Percentiles rank a stretch among this genome's conserved stretches.
Evolutionary conservation across 768 basidiomycete genomes (phyloP).

Genomic region (Rhizopogon salebrosus): DNA sequence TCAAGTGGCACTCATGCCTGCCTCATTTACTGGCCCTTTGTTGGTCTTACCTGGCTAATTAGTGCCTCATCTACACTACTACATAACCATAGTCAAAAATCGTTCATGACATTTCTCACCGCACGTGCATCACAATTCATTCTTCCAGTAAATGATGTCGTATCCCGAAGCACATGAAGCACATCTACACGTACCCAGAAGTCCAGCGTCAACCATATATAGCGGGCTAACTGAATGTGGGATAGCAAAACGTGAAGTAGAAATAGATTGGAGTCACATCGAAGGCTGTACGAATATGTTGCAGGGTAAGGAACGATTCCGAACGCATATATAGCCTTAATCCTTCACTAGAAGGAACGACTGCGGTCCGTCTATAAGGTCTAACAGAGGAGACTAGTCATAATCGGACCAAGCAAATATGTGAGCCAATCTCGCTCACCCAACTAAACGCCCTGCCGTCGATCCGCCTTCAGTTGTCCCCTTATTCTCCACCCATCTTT

Average conservation of each 20-base stretch:
- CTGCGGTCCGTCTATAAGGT: too few relatives aligned
- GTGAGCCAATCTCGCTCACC: background rate
- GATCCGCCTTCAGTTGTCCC: conserved; percentile 14
- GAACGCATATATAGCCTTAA: too few relatives aligned
- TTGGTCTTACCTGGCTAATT: background rate
- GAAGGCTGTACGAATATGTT: background rate
- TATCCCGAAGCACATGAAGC: background rate
- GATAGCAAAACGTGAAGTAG: background rate
- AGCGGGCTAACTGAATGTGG: background rate
- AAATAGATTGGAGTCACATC: background rate
- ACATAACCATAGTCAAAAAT: too few relatives aligned
- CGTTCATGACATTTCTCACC: background rate
- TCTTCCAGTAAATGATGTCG: too few relatives aligned
- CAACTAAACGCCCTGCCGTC: background rate
- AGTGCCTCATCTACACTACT: too few relatives aligned
- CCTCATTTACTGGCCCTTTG: background rate
- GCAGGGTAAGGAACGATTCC: background rate
- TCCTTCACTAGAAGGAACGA: too few relatives aligned
- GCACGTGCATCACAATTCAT: background rate
- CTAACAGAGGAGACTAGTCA: background rate
- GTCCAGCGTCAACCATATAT: background rate
- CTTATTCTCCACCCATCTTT: conserved; percentile 20
- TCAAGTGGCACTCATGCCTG: too few relatives aligned
- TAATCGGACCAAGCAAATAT: background rate
- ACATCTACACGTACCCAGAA: background rate